A percentile compares a stretch with the other conserved stretches of the same genome.
Conservation (phyloP, 805 yeast genomes). For the Metschnikowia reukaufii region DNA sequence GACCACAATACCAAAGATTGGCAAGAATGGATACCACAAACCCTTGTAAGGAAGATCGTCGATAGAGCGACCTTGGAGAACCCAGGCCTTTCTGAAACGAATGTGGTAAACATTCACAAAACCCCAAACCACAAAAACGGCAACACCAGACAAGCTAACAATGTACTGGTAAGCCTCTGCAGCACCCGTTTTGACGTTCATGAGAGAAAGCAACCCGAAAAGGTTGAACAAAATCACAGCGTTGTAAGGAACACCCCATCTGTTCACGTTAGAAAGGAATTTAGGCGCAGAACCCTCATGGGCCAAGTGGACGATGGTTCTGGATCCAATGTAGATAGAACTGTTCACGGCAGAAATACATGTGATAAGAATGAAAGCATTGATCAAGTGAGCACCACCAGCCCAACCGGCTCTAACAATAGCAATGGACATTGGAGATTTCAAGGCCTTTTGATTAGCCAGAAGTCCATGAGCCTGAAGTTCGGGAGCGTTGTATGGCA, state of each 20-base stretch:
- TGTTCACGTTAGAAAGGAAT: slow-evolving; percentile 50
- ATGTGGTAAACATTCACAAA: slow-evolving; percentile 55
- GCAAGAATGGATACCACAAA: slow-evolving; percentile 49
- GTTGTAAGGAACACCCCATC: slow-evolving; percentile 62
- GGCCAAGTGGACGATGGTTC: slow-evolving; percentile 66
- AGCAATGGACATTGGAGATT: slow-evolving; percentile 43
- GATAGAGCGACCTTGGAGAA: slow-evolving; percentile 35
- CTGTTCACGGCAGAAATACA: slow-evolving; percentile 71
- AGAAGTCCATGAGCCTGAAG: slow-evolving; percentile 38
- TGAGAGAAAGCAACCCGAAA: slow-evolving; percentile 55
- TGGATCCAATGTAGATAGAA: slow-evolving; percentile 65
- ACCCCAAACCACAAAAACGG: slow-evolving; percentile 70
- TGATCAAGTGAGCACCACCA: slow-evolving; percentile 51
- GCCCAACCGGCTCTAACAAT: slow-evolving; percentile 42
- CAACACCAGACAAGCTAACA: slow-evolving; percentile 63
- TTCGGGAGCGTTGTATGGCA: slow-evolving; percentile 53
- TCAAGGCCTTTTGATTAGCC: slow-evolving; percentile 40
- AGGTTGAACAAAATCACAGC: slow-evolving; percentile 56
- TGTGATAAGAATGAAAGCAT: slow-evolving; percentile 61
- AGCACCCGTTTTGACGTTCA: slow-evolving; percentile 60
- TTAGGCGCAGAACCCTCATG: slow-evolving; percentile 60
- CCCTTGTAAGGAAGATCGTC: slow-evolving; percentile 39
- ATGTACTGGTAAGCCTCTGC: slow-evolving; percentile 59
- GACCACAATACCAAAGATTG: slow-evolving; percentile 48
- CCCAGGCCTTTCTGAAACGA: slow-evolving; percentile 51